A percentile compares a stretch with the other conserved stretches of the same genome.
Evolutionary conservation across 306 rosid genomes (phyloP).

Genomic region (Mimosa bimucronata): DNA sequence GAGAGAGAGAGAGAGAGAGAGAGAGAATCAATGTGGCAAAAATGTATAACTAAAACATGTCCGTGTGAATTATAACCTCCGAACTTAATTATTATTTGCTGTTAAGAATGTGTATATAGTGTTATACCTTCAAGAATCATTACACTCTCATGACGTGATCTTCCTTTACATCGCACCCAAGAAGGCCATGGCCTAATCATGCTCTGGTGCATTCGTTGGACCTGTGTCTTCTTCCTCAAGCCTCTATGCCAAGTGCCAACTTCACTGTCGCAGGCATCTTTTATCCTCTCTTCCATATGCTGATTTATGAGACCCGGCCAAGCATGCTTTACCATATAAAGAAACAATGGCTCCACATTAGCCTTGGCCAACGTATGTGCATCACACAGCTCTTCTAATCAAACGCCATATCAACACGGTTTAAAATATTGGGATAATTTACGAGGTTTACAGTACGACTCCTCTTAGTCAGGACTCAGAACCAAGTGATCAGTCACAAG

Average conservation of each 20-base stretch:
- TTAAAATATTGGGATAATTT: constrained; percentile 3
- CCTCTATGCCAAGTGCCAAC: not conserved
- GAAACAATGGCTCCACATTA: not conserved
- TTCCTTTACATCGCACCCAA: not conserved
- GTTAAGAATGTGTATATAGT: not conserved
- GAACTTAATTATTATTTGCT: too few relatives aligned
- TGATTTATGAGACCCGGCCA: not conserved
- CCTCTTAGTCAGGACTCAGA: constrained; percentile 7
- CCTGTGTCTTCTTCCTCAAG: not conserved
- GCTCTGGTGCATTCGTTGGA: not conserved
- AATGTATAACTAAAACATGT: not conserved
- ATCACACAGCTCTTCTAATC: not conserved
- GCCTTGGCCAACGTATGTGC: not conserved
- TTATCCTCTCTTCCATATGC: not conserved
- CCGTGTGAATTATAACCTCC: too few relatives aligned
- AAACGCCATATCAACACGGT: constrained; percentile 15
- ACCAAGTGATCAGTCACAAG: constrained; percentile 31
- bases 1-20: too few relatives aligned
- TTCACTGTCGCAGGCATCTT: not conserved
- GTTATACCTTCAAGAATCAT: not conserved
- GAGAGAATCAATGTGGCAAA: not conserved
- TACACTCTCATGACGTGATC: not conserved
- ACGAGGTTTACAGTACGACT: constrained; percentile 7
- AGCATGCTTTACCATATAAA: not conserved
- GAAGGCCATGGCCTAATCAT: not conserved